Conservation (phyloP, 2,329 filamentous ascomycete genomes). For the Diaporthe sp. region DNA sequence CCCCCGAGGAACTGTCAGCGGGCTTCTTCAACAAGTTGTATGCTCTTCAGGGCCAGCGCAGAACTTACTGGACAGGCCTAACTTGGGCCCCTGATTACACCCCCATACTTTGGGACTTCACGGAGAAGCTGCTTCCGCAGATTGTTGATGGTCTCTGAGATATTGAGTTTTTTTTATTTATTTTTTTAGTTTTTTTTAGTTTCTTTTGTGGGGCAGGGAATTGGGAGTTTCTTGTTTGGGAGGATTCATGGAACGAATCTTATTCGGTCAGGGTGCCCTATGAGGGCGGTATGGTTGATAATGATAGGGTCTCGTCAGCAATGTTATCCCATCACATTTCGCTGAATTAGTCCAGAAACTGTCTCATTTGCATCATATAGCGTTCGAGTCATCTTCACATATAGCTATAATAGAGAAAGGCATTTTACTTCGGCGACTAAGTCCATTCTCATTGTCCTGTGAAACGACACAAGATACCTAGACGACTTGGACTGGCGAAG, state of each 20-base stretch:
- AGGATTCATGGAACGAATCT: background rate
- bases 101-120: constrained; percentile 24
- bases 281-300: background rate
- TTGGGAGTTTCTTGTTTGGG: too few relatives aligned
- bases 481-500: background rate
- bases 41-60: constrained; percentile 19
- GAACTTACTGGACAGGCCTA: constrained; percentile 21
- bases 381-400: too few relatives aligned
- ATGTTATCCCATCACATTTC: background rate
- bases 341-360: background rate
- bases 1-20: background rate
- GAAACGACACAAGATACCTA: background rate
- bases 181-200: too few relatives aligned
- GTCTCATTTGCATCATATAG: background rate
- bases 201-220: too few relatives aligned
- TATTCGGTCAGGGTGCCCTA: background rate
- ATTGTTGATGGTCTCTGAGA: background rate
- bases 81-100: constrained; percentile 23
- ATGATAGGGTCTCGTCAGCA: too few relatives aligned
- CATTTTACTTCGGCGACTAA: background rate
- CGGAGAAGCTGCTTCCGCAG: constrained; percentile 11
- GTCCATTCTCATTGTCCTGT: background rate
- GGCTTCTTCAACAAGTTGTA: constrained; percentile 23
- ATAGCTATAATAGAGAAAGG: background rate
- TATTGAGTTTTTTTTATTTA: background rate